Percentiles rank a stretch among this genome's conserved stretches.
These are phyloP conservation scores for Colletotrichum acutatum DNA, from an alignment of 2,329 filamentous ascomycete species.

Conservation along the genomic window DNA sequence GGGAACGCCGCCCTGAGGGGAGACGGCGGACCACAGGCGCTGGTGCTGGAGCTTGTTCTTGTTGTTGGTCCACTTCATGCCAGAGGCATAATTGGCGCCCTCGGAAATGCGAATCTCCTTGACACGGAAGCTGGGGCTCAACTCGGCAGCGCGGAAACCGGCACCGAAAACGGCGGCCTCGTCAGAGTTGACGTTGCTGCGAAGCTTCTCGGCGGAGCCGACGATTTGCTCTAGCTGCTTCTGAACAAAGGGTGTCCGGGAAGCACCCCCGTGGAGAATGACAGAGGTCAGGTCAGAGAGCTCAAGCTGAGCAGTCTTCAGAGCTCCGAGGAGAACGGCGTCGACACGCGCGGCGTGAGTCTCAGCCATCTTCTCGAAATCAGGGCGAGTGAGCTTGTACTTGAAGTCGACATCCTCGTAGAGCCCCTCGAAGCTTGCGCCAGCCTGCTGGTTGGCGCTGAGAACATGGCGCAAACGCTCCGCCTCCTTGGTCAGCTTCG, in stretches of 20 bases:
- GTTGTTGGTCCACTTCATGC: constrained; percentile 78
- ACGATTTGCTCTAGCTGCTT: constrained; percentile 83
- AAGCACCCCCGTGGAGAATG: constrained; percentile 91
- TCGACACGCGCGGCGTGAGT: constrained; percentile 75
- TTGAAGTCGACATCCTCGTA: constrained; percentile 94
- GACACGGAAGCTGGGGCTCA: constrained; percentile 96
- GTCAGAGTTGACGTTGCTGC: constrained; percentile 95
- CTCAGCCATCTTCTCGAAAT: constrained; percentile 84
- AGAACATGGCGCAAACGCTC: constrained; percentile 88
- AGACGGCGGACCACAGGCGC: constrained; percentile 83
- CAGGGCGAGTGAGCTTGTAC: constrained; percentile 83
- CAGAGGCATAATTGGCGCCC: constrained; percentile 76
- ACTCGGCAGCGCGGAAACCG: constrained; percentile 89
- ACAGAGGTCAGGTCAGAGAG: constrained; percentile 85
- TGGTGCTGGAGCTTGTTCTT: constrained; percentile 80
- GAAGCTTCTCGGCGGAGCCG: constrained; percentile 80
- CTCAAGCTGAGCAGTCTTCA: constrained; percentile 78
- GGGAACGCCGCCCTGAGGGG: constrained; percentile 76
- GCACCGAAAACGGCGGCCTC: constrained; percentile 97
- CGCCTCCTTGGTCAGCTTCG: constrained; percentile 93
- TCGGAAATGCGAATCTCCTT: constrained; percentile 95
- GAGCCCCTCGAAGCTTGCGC: constrained; percentile 85
- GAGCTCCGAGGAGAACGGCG: constrained; percentile 76
- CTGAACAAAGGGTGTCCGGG: constrained; percentile 94
- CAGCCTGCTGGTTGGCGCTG: constrained; percentile 87